phyloP scores from a whole-genome alignment of 441 rosid genomes.

The Iberis amara region DNA sequence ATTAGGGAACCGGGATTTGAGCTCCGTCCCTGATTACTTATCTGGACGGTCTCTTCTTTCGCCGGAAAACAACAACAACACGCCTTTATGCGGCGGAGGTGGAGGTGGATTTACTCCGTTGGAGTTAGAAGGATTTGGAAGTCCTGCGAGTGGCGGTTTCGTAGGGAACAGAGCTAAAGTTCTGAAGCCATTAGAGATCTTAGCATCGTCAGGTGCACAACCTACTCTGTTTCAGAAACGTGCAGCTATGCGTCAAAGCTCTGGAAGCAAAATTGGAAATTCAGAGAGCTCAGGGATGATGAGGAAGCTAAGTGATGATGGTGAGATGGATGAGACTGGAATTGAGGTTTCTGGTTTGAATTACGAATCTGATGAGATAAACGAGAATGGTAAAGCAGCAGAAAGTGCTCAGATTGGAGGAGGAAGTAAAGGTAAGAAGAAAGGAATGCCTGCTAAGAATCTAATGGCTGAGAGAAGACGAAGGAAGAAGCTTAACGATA shows the following conservation, averaged over 20 bases:
- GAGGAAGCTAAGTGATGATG: conserved; percentile 39
- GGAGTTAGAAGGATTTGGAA: conserved; percentile 49
- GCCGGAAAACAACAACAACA: conserved; percentile 30
- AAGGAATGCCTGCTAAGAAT: conserved; percentile 72
- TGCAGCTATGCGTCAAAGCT: conserved; percentile 51
- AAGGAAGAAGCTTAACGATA: conserved; percentile 71
- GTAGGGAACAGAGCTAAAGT: conserved; percentile 35
- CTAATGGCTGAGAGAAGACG: conserved; percentile 76
- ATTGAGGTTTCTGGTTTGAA: conserved; percentile 49
- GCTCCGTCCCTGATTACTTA: conserved; percentile 40
- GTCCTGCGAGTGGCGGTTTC: conserved; percentile 36
- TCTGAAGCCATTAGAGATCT: conserved; percentile 46
- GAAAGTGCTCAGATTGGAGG: conserved; percentile 37
- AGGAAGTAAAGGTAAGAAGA: conserved; percentile 57
- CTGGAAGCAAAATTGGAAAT: conserved; percentile 40
- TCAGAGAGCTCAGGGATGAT: conserved; percentile 40
- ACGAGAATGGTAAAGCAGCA: conserved; percentile 32
- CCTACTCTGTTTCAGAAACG: conserved; percentile 74
- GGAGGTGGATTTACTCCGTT: conserved; percentile 35
- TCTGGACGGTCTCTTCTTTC: conserved; percentile 34
- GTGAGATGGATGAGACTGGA: conserved; percentile 43
- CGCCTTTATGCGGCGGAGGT: conserved; percentile 14
- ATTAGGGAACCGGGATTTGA: conserved; percentile 38
- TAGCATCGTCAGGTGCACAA: conserved; percentile 46
- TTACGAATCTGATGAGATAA: conserved; percentile 58